A percentile compares a stretch with the other conserved stretches of the same genome.
phyloP scores from a whole-genome alignment of 1,139 yeast genomes.

The Scheffersomyces segobiensis region DNA sequence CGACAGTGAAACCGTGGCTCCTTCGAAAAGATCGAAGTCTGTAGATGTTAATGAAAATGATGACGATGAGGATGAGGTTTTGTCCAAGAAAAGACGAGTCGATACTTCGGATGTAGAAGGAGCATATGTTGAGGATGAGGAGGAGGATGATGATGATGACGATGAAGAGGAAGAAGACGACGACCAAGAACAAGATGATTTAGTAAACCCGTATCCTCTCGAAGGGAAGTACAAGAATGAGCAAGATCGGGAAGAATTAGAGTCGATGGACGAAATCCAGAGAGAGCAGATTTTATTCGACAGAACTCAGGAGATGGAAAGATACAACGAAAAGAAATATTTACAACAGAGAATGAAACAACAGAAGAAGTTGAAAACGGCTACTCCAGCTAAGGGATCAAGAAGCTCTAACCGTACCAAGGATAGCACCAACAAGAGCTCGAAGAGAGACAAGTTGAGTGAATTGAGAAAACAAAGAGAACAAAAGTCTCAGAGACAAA shows the following conservation, averaged over 20 bases:
- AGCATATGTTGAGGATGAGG: slow-evolving; percentile 36
- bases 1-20: slow-evolving; percentile 26
- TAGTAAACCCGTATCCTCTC: slow-evolving; percentile 80
- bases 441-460: slow-evolving; percentile 59
- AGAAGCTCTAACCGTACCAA: slow-evolving; percentile 23
- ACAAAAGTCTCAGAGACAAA: slow-evolving; percentile 47
- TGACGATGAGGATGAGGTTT: slow-evolving; percentile 21
- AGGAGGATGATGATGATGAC: slow-evolving; percentile 32
- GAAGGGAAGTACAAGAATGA: slow-evolving; percentile 91
- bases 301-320: slow-evolving; percentile 88
- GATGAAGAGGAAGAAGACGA: slow-evolving; percentile 23
- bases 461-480: slow-evolving; percentile 88
- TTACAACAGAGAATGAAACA: slow-evolving; percentile 78
- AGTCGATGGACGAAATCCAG: slow-evolving; percentile 83
- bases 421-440: slow-evolving; percentile 22
- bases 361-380: slow-evolving; percentile 32
- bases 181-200: slow-evolving; percentile 30
- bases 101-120: slow-evolving; percentile 15
- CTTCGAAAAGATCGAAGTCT: slow-evolving; percentile 12
- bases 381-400: slow-evolving; percentile 29
- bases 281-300: slow-evolving; percentile 90
- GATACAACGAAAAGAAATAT: slow-evolving; percentile 76
- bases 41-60: slow-evolving; percentile 15
- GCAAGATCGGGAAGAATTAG: slow-evolving; percentile 65
- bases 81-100: slow-evolving; percentile 11